These are phyloP conservation scores for Paraphoma chrysanthemicola DNA, from an alignment of 2,329 filamentous ascomycete species.

Conservation along the genomic window DNA sequence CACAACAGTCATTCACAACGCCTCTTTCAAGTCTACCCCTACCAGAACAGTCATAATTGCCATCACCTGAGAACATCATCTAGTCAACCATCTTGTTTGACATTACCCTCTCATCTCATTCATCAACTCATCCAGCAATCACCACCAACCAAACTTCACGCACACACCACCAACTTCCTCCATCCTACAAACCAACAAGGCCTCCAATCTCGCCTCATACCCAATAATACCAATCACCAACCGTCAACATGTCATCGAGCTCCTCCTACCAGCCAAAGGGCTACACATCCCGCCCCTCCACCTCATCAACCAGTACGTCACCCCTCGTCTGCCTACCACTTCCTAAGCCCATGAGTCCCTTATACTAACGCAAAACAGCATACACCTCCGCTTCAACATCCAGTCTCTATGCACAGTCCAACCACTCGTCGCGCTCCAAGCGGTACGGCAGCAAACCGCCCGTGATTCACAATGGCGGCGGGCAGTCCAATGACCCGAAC, in stretches of 20 bases:
- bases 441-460: slow-evolving; percentile 38
- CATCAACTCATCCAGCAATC: background rate
- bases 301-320: slow-evolving; percentile 31
- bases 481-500: slow-evolving; percentile 35
- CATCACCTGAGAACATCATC: slow-evolving; percentile 13
- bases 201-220: background rate
- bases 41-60: slow-evolving; percentile 7
- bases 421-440: slow-evolving; percentile 27
- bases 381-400: slow-evolving; percentile 27
- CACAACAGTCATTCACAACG: slow-evolving; percentile 3
- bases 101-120: background rate
- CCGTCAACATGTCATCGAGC: slow-evolving; percentile 34
- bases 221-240: slow-evolving; percentile 20
- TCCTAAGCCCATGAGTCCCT: background rate
- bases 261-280: slow-evolving; percentile 27
- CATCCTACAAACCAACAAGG: slow-evolving; percentile 13
- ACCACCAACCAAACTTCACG: background rate
- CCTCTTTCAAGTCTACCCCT: slow-evolving; percentile 16
- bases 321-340: slow-evolving; percentile 2
- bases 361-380: slow-evolving; percentile 17
- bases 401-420: slow-evolving; percentile 33
- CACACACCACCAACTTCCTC: slow-evolving; percentile 9
- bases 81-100: slow-evolving; percentile 21
- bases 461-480: slow-evolving; percentile 39
- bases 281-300: slow-evolving; percentile 33